Percentiles rank a stretch among this genome's conserved stretches.
Conservation (phyloP, 1,284 basidiomycete genomes). For the Coniferiporia weirii region DNA sequence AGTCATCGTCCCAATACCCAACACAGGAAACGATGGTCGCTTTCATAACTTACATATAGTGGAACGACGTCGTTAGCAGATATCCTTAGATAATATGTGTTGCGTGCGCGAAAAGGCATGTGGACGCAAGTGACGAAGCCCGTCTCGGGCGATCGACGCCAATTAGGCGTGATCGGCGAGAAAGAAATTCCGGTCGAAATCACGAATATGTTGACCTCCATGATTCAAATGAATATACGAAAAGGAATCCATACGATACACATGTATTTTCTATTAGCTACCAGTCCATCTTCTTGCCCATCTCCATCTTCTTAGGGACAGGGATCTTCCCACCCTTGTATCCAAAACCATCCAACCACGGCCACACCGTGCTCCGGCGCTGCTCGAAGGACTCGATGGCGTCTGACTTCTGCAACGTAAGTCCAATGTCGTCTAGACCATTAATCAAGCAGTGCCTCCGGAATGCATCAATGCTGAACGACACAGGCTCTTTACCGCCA, state of each 20-base stretch:
- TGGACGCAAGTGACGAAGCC: not conserved
- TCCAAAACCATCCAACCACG: slow-evolving; percentile 92
- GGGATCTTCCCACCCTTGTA: slow-evolving; percentile 76
- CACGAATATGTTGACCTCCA: no score
- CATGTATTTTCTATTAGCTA: slow-evolving; percentile 26
- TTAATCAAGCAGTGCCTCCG: slow-evolving; percentile 88
- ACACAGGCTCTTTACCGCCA: slow-evolving; percentile 68
- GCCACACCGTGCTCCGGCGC: slow-evolving; percentile 72
- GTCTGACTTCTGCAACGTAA: slow-evolving; percentile 77
- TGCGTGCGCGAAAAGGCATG: slow-evolving; percentile 51
- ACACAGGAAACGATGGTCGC: not conserved
- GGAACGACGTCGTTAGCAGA: slow-evolving; percentile 59
- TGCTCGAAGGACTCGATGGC: slow-evolving; percentile 76
- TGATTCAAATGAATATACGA: not conserved
- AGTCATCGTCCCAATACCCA: not conserved
- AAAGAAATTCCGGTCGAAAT: not conserved
- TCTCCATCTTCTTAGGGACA: slow-evolving; percentile 33
- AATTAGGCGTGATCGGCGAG: not conserved
- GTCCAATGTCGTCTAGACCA: slow-evolving; percentile 89
- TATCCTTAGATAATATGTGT: slow-evolving; percentile 66
- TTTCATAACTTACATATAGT: slow-evolving; percentile 50
- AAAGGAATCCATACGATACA: not conserved
- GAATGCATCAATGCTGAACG: slow-evolving; percentile 84
- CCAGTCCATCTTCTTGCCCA: slow-evolving; percentile 70
- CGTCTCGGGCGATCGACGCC: not conserved